phyloP scores from a whole-genome alignment of 352 stramenopile genomes.

The Peronospora tabacina region DNA sequence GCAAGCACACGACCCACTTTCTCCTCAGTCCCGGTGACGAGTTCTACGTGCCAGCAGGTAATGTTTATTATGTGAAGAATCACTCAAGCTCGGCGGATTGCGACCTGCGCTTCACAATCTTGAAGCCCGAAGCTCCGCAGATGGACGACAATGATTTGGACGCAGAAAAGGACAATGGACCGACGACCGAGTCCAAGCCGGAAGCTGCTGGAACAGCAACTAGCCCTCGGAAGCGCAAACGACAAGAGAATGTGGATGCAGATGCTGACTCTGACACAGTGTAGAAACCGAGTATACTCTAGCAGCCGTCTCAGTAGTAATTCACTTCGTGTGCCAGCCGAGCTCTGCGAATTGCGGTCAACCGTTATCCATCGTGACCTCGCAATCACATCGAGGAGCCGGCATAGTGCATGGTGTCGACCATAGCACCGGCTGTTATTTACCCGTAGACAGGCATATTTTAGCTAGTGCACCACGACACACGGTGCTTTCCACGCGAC shows the following conservation, averaged over 20 bases:
- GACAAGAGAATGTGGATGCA: slow-evolving; percentile 15
- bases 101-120: slow-evolving; percentile 93
- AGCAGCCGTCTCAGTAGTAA: slow-evolving; percentile 7
- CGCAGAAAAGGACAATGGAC: slow-evolving; percentile 14
- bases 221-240: slow-evolving; percentile 25
- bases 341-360: too few relatives aligned
- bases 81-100: slow-evolving; percentile 83
- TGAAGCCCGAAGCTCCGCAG: slow-evolving; percentile 57
- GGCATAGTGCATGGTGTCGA: slow-evolving; percentile 13
- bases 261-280: slow-evolving; percentile 21
- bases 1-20: slow-evolving; percentile 89
- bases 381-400: slow-evolving; percentile 13
- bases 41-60: slow-evolving; percentile 94
- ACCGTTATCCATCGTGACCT: slow-evolving; percentile 6
- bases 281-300: slow-evolving; percentile 3
- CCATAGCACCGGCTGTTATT: slow-evolving; percentile 3
- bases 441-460: neutral
- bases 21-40: slow-evolving; percentile 91
- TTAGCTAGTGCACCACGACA: neutral
- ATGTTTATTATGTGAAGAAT: slow-evolving; percentile 96
- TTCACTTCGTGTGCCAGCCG: slow-evolving; percentile 11
- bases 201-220: slow-evolving; percentile 8
- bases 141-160: slow-evolving; percentile 21
- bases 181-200: slow-evolving; percentile 4
- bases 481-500: neutral